Evolutionary conservation across 345 rosid species (phyloP).

Genomic region (Citrus glauca): DNA sequence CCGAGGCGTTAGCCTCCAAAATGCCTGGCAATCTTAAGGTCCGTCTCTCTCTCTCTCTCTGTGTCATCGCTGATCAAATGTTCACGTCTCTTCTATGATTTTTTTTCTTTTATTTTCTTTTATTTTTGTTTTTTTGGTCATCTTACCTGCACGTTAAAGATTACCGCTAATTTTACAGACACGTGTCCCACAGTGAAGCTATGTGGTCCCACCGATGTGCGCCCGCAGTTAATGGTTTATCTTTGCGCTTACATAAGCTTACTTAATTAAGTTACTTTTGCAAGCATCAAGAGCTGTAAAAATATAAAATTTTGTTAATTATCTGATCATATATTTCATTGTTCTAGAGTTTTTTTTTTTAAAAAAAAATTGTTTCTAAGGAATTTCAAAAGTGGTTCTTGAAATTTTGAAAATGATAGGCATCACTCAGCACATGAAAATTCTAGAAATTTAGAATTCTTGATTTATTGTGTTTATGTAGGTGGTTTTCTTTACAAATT

Average conservation of each 20-base stretch:
- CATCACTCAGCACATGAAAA: neutral
- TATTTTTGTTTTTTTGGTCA: neutral
- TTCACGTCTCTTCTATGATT: neutral
- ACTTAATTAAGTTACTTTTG: neutral
- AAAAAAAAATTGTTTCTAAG: too few relatives aligned
- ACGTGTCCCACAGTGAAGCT: neutral
- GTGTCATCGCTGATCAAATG: neutral
- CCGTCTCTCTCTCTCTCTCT: neutral
- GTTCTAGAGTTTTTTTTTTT: neutral
- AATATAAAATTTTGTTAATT: too few relatives aligned
- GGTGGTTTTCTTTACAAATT: conserved; percentile 95
- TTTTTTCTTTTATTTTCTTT: too few relatives aligned
- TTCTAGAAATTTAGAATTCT: neutral
- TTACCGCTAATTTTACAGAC: neutral
- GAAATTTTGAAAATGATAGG: neutral
- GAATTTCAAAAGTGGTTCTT: too few relatives aligned
- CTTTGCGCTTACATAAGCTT: neutral
- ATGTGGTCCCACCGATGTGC: neutral
- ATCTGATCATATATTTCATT: too few relatives aligned
- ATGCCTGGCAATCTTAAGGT: conserved; percentile 96
- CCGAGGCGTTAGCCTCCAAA: conserved; percentile 78
- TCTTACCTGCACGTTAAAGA: neutral
- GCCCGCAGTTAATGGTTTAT: neutral
- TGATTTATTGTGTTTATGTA: conserved; percentile 6
- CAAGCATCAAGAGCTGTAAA: too few relatives aligned